Base-by-base conservation (phyloP, 768 basidiomycete genomes). In the Boletus subcaerulescens region DNA sequence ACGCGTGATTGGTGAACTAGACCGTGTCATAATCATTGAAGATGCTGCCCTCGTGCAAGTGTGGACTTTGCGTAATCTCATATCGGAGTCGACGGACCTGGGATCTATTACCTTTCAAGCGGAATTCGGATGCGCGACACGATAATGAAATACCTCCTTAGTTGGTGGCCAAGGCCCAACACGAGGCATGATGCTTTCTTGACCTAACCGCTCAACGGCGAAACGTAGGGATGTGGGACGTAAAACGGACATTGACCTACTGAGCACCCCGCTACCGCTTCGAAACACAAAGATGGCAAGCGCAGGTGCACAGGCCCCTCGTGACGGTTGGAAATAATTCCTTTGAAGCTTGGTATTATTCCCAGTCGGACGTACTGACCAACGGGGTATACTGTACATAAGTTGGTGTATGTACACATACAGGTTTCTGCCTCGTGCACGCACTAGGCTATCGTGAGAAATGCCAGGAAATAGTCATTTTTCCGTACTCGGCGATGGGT, bases 141-240 rank as follows among this genome's bases (percentile, higher is more conserved):
- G 22, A 24, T 4, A 24, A 24, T 24, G 22, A 20, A 15, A 40
- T 45, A 12, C 29, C 22, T 11, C 22, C n/a, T n/a, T 31, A 33
- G 20, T 33, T 12, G 17, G 22, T 9, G 41, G 35, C 17, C 31
- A 22, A 22, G 22, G 22, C 22, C 22, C 22, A 35, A 26, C 50
- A 53, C 8, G 58, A 59, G 45, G 47, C 20, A n/a, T 45, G 41
- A 48, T 20, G 38, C 35, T 42, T 45, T 29, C 53, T 47, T 29
- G n/a, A 18, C 14, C 35, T 18, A 36, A 4, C 6, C 3, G 9
- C 44, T 20, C 44, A 52, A 14, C 20, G 29, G 20, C 40, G 35
- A 57, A 29, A 42, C 24, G 32, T 33, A 47, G 26, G 13, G 17
- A 31, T 20, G 13, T 35, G 12, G 26, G 54, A 57, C 45, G 45